Conservation (phyloP, 148 eudicot species). For the Fagopyrum homotropicum region DNA sequence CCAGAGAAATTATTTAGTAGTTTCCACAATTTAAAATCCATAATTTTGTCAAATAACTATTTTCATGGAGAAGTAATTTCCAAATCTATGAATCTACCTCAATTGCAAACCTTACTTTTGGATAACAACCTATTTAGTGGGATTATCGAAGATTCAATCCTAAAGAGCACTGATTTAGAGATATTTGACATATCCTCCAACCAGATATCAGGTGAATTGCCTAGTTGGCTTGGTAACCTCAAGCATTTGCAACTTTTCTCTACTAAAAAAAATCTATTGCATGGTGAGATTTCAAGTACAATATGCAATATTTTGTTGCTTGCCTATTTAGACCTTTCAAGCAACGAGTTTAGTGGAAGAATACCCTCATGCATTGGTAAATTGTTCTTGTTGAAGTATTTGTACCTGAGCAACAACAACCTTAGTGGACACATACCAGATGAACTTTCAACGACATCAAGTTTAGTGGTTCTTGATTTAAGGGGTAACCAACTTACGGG, state of each 20-base stretch:
- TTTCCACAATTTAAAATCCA: neutral
- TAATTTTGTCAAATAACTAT: neutral
- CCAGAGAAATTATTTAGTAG: neutral
- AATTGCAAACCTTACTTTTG: neutral
- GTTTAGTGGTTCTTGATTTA: constrained; percentile 4
- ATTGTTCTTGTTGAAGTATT: neutral
- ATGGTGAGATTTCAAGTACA: neutral
- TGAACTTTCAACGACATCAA: neutral
- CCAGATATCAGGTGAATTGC: neutral
- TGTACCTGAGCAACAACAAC: neutral
- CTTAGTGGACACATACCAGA: neutral
- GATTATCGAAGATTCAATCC: neutral
- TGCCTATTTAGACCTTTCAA: neutral
- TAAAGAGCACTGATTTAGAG: neutral
- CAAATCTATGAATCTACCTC: neutral
- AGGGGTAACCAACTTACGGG: neutral
- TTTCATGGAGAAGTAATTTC: neutral
- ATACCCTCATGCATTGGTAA: neutral
- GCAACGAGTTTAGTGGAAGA: neutral
- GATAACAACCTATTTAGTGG: neutral
- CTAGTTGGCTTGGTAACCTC: neutral
- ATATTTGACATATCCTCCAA: neutral
- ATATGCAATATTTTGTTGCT: neutral
- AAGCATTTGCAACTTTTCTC: neutral
- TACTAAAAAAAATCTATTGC: neutral